Evolutionary conservation across 1,284 basidiomycete species (phyloP).

Genomic region (Apiotrichum akiyoshidainum): DNA sequence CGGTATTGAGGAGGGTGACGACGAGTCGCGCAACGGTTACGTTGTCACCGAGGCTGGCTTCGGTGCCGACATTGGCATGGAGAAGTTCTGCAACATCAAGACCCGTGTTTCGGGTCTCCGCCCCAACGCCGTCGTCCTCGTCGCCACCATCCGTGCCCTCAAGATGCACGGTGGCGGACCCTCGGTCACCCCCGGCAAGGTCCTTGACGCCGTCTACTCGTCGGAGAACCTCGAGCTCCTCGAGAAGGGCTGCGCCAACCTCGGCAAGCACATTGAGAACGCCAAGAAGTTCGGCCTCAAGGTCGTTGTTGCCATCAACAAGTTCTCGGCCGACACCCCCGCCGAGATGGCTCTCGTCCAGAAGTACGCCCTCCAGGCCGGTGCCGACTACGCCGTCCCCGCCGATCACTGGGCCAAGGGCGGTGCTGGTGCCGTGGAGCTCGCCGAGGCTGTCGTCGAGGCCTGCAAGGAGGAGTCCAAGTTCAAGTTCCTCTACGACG

Average conservation of each 20-base stretch:
- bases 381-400: constrained; percentile 92
- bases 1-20: constrained; percentile 89
- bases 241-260: constrained; percentile 87
- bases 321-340: constrained; percentile 87
- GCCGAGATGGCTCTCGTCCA: constrained; percentile 86
- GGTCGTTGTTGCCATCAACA: constrained; percentile 93
- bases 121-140: constrained; percentile 92
- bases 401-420: constrained; percentile 97
- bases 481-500: constrained; percentile 88
- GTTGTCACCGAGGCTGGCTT: constrained; percentile 98
- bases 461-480: constrained; percentile 77
- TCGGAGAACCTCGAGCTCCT: constrained; percentile 90
- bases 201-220: constrained; percentile 88
- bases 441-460: constrained; percentile 81
- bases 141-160: constrained; percentile 93
- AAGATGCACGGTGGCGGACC: constrained; percentile 99
- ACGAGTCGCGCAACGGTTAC: constrained; percentile 76
- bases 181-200: constrained; percentile 93
- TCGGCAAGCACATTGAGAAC: constrained; percentile 92
- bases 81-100: constrained; percentile 99
- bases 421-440: constrained; percentile 77
- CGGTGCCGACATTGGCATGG: constrained; percentile 98
- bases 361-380: constrained; percentile 72
- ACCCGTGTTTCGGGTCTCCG: constrained; percentile 88
- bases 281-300: constrained; percentile 94